These are phyloP conservation scores for Anisodus acutangulus DNA, from an alignment of 257 asterid genomes.

Conservation along the genomic window DNA sequence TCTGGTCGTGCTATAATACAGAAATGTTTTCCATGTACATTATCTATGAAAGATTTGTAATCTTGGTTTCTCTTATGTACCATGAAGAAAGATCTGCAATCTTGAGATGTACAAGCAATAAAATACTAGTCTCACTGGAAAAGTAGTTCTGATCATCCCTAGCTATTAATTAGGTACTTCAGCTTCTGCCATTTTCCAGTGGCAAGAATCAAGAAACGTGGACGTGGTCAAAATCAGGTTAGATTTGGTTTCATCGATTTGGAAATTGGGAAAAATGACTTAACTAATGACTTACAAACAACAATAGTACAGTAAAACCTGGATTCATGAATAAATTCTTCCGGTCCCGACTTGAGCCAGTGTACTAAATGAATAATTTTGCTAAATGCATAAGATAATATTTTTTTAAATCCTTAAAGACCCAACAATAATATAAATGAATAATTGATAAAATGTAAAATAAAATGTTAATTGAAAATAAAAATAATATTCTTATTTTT, in stretches of 20 bases:
- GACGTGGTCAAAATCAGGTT: not conserved
- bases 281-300: not conserved
- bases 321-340: no score
- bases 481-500: no score
- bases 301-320: not conserved
- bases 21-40: not conserved
- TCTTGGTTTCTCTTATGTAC: slow-evolving; percentile 1
- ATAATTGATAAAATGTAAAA: no score
- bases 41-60: slow-evolving; percentile 10
- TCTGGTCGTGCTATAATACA: not conserved
- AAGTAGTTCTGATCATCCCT: not conserved
- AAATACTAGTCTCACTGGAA: not conserved
- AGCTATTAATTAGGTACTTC: not conserved
- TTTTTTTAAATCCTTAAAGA: no score
- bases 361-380: no score
- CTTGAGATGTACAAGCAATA: not conserved
- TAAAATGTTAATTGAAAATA: no score
- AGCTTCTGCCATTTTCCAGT: not conserved
- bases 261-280: not conserved
- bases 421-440: no score
- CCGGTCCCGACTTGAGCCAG: no score
- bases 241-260: not conserved
- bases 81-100: slow-evolving; percentile 13
- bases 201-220: not conserved
- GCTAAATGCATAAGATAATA: no score